Conservation (phyloP, 1,284 basidiomycete species). For the Hemileia vastatrix region DNA sequence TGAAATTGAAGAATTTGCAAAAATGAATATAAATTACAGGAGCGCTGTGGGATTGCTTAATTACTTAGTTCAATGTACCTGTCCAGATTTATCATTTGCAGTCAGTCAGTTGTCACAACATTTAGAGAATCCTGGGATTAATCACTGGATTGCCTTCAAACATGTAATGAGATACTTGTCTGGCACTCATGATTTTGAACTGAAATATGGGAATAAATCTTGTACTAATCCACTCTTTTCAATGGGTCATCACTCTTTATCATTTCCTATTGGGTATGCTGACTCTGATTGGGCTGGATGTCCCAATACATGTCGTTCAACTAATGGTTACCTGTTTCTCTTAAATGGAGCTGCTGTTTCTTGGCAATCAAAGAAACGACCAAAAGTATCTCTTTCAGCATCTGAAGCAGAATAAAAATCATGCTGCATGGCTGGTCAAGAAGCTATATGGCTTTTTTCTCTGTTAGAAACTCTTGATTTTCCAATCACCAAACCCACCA, state of each 20-base stretch:
- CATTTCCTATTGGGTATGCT: too few relatives aligned
- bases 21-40: not conserved
- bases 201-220: too few relatives aligned
- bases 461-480: slow-evolving; percentile 34
- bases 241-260: too few relatives aligned
- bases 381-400: slow-evolving; percentile 44
- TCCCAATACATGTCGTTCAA: slow-evolving; percentile 38
- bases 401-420: slow-evolving; percentile 49
- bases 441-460: slow-evolving; percentile 46
- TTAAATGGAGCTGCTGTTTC: slow-evolving; percentile 41
- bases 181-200: too few relatives aligned
- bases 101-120: not conserved
- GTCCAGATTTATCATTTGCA: not conserved
- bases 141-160: too few relatives aligned
- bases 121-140: not conserved
- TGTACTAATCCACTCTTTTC: too few relatives aligned
- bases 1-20: not conserved
- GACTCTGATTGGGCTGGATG: slow-evolving; percentile 47
- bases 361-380: slow-evolving; percentile 47
- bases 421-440: slow-evolving; percentile 48
- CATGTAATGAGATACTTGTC: too few relatives aligned
- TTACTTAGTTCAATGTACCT: not conserved
- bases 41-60: not conserved
- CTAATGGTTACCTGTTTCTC: slow-evolving; percentile 46
- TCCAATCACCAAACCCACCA: slow-evolving; percentile 19